Conservation (phyloP, 1,284 basidiomycete species). For the Trichosporon asahii region DNA sequence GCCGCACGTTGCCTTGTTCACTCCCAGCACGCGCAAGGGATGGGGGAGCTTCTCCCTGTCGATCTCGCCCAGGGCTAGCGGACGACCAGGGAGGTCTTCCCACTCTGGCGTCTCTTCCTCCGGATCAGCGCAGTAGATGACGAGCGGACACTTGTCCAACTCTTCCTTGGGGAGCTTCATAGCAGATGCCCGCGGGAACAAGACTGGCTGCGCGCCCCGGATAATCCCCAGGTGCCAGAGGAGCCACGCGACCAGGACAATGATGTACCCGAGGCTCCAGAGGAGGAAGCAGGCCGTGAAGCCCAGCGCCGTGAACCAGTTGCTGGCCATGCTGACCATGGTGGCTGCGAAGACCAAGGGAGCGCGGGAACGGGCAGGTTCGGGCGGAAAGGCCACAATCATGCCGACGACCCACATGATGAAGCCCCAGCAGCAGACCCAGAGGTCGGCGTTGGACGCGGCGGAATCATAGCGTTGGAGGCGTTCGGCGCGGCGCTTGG, state of each 20-base stretch:
- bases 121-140: conserved; percentile 34
- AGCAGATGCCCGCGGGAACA: not conserved
- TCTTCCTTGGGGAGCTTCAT: conserved; percentile 14
- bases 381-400: not conserved
- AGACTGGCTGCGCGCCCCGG: not conserved
- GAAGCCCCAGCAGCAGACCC: not conserved
- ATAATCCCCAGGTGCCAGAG: not conserved
- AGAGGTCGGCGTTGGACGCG: not conserved
- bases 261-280: not conserved
- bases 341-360: not conserved
- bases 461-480: not conserved
- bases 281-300: not conserved
- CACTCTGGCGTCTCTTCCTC: conserved; percentile 16
- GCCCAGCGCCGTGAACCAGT: not conserved
- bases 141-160: conserved; percentile 24
- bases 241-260: not conserved
- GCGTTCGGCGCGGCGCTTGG: not conserved
- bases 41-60: not conserved
- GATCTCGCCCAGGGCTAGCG: conserved; percentile 11
- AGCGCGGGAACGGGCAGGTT: not conserved
- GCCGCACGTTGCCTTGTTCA: conserved; percentile 33
- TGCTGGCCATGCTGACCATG: not conserved
- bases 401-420: not conserved
- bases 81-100: conserved; percentile 7
- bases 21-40: conserved; percentile 27